A percentile compares a stretch with the other conserved stretches of the same genome.
phyloP scores from a whole-genome alignment of 2,329 filamentous ascomycete species.

The Moelleriella libera region DNA sequence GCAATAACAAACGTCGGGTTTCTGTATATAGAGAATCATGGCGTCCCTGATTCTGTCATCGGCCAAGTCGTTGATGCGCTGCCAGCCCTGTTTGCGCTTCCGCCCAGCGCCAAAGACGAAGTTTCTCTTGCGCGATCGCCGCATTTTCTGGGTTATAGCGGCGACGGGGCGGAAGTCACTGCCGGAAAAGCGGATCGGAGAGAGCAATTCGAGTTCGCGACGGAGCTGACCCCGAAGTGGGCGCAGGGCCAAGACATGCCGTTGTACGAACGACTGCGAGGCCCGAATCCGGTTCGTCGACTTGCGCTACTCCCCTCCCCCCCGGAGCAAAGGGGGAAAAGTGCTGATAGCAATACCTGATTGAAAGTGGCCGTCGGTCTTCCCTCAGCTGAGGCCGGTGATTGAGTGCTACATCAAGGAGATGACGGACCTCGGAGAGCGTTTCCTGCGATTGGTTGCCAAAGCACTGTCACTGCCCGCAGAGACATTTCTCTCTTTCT shows the following conservation, averaged over 20 bases:
- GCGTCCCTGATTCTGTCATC: conserved; percentile 21
- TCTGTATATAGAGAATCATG: conserved; percentile 36
- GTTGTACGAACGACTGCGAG: conserved; percentile 27
- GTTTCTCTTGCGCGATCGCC: conserved; percentile 37
- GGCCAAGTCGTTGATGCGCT: conserved; percentile 22
- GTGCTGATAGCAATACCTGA: not conserved
- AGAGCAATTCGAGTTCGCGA: conserved; percentile 48
- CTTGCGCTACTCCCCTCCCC: not conserved
- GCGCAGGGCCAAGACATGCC: conserved; percentile 12
- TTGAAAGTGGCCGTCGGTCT: not conserved
- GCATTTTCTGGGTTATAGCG: conserved; percentile 47
- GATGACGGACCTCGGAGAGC: conserved; percentile 32
- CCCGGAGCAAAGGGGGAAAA: not conserved
- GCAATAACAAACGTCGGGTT: conserved; percentile 38
- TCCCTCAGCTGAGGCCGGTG: not conserved
- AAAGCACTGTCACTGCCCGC: conserved; percentile 34
- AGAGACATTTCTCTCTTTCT: conserved; percentile 34
- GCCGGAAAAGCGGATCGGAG: conserved; percentile 34
- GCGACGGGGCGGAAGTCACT: conserved; percentile 39
- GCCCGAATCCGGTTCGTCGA: conserved; percentile 29
- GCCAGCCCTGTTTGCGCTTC: not conserved
- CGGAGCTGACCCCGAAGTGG: conserved; percentile 30
- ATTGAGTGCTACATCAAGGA: conserved; percentile 32
- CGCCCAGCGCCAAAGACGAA: conserved; percentile 17
- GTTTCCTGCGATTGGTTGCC: conserved; percentile 42